A percentile compares a stretch with the other conserved stretches of the same genome.
These are phyloP conservation scores for Lentinula detonsa DNA, from an alignment of 768 basidiomycete species.

Conservation along the genomic window DNA sequence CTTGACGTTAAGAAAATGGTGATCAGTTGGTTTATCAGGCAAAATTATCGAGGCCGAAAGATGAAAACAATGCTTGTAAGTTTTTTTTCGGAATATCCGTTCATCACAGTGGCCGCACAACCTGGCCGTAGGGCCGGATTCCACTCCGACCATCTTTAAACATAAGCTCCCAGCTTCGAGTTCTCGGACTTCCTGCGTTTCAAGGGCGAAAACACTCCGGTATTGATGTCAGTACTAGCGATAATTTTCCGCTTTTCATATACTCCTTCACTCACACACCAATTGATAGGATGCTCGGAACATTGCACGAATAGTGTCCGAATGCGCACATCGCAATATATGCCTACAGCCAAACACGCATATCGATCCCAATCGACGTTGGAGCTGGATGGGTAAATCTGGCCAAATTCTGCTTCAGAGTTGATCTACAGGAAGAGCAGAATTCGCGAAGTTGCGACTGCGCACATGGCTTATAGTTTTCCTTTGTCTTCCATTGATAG, in stretches of 20 bases:
- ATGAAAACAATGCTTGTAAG: neutral
- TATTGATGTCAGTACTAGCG: conserved; percentile 68
- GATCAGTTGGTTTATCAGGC: conserved; percentile 33
- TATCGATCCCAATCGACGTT: conserved; percentile 61
- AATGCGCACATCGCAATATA: conserved; percentile 67
- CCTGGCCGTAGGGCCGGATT: conserved; percentile 7
- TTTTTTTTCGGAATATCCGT: neutral
- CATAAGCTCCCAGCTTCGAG: conserved; percentile 67
- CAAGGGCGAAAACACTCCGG: conserved; percentile 84
- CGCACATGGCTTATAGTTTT: neutral
- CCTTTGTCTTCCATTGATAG: neutral
- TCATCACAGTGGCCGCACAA: neutral
- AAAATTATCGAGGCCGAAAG: conserved; percentile 4
- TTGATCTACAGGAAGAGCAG: neutral
- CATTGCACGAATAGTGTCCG: conserved; percentile 72
- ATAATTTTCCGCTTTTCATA: neutral
- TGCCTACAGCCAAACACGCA: conserved; percentile 66
- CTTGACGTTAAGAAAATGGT: conserved; percentile 69
- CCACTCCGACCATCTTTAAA: conserved; percentile 42
- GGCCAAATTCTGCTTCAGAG: conserved; percentile 49
- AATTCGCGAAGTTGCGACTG: neutral
- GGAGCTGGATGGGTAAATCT: conserved; percentile 82
- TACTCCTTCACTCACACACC: neutral
- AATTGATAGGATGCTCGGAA: conserved; percentile 78
- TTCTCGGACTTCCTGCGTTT: conserved; percentile 70